Conservation (phyloP, 371 early-diverging fungal genomes). For the Smittium culicis region DNA sequence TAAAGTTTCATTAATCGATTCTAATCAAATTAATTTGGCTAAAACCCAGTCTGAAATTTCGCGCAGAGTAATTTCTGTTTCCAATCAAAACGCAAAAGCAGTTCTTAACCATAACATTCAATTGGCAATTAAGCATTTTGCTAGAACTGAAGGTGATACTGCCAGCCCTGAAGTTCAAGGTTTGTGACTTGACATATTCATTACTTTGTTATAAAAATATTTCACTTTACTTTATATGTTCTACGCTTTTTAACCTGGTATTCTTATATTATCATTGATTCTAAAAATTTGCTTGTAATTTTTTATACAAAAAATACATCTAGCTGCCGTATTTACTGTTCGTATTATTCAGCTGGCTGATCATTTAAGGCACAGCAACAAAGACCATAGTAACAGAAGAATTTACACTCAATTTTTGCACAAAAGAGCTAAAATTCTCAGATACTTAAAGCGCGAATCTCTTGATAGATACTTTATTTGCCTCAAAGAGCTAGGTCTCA, state of each 20-base stretch:
- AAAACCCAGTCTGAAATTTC: constrained; percentile 44
- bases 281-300: neutral
- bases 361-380: constrained; percentile 60
- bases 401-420: constrained; percentile 59
- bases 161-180: constrained; percentile 92
- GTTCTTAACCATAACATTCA: constrained; percentile 61
- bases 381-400: constrained; percentile 79
- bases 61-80: constrained; percentile 55
- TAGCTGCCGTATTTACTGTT: constrained; percentile 80
- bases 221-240: too few relatives aligned
- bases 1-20: neutral
- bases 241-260: constrained; percentile 9
- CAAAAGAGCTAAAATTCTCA: constrained; percentile 70
- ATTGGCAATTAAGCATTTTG: constrained; percentile 63
- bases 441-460: constrained; percentile 66
- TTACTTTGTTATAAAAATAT: neutral
- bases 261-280: neutral
- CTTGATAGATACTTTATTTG: constrained; percentile 55
- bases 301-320: constrained; percentile 9
- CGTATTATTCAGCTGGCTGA: constrained; percentile 71
- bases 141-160: constrained; percentile 61
- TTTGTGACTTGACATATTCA: constrained; percentile 26
- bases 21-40: neutral
- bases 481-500: constrained; percentile 53
- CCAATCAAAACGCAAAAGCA: constrained; percentile 60